A percentile compares a stretch with the other conserved stretches of the same genome.
Evolutionary conservation across 768 basidiomycete species (phyloP).

Genomic region (Gloeopeniophorella convolvens): DNA sequence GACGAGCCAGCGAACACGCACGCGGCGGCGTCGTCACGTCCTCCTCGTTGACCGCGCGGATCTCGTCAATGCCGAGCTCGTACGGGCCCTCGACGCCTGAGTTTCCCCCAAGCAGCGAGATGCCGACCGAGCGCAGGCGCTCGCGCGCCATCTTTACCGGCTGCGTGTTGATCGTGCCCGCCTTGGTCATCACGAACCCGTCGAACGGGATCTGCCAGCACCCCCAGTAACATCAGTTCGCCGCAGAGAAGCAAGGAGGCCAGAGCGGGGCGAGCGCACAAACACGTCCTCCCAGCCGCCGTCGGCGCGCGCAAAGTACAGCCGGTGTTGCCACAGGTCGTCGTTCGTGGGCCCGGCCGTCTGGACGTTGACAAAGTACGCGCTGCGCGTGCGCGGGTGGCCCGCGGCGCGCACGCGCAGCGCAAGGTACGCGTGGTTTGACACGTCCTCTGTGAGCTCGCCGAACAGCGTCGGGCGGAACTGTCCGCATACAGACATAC

Average conservation of each 20-base stretch:
- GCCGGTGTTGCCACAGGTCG: slow-evolving; percentile 91
- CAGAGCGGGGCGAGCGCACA: slow-evolving; percentile 39
- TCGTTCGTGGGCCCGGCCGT: slow-evolving; percentile 75
- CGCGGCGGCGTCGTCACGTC: slow-evolving; percentile 37
- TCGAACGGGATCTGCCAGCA: slow-evolving; percentile 67
- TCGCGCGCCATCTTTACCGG: slow-evolving; percentile 75
- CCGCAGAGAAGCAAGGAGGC: slow-evolving; percentile 11
- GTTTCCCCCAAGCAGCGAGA: slow-evolving; percentile 83
- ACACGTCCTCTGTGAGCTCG: slow-evolving; percentile 77
- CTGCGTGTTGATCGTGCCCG: slow-evolving; percentile 59
- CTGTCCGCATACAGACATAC: slow-evolving; percentile 31
- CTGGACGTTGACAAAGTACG: slow-evolving; percentile 93
- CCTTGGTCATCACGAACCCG: slow-evolving; percentile 68
- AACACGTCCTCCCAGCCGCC: slow-evolving; percentile 78
- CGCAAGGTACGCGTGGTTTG: slow-evolving; percentile 72
- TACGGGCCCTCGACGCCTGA: slow-evolving; percentile 67
- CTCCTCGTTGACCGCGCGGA: slow-evolving; percentile 75
- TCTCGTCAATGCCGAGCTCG: slow-evolving; percentile 77
- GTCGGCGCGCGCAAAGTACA: slow-evolving; percentile 66
- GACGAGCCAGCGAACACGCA: slow-evolving; percentile 18
- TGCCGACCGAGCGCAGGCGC: slow-evolving; percentile 72
- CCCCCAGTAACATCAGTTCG: not conserved
- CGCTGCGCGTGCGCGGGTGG: slow-evolving; percentile 64
- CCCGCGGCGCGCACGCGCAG: slow-evolving; percentile 76
- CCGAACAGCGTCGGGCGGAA: slow-evolving; percentile 81